Conservation (phyloP, 2,329 filamentous ascomycete genomes). For the Penicillium sp. region DNA sequence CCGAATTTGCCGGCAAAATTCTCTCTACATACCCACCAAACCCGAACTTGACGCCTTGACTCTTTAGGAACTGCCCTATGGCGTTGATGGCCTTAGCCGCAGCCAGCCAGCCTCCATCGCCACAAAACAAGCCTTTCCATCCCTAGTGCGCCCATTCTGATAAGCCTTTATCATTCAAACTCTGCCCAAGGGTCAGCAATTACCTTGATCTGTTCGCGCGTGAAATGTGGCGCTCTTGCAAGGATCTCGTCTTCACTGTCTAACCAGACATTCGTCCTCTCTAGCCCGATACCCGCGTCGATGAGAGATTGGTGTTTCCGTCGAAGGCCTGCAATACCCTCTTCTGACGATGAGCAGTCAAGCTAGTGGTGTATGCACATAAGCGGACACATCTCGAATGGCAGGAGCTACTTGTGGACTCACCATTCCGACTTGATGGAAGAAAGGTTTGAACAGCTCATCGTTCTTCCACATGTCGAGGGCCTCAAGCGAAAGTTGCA, state of each 20-base stretch:
- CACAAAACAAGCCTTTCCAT: conserved; percentile 45
- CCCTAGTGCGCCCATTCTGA: conserved; percentile 26
- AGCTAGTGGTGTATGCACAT: conserved; percentile 11
- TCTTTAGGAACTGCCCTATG: conserved; percentile 39
- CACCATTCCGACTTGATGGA: conserved; percentile 44
- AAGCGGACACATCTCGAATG: background rate
- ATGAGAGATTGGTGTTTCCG: conserved; percentile 36
- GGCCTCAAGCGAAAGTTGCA: conserved; percentile 22
- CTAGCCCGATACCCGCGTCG: conserved; percentile 27
- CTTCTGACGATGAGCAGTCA: conserved; percentile 32
- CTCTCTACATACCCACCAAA: conserved; percentile 32
- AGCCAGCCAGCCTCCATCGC: conserved; percentile 47
- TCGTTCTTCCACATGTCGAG: conserved; percentile 44
- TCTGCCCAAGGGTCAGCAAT: too few relatives aligned
- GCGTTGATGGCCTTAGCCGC: conserved; percentile 47
- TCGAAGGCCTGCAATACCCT: conserved; percentile 32
- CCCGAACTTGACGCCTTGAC: conserved; percentile 40
- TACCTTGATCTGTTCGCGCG: conserved; percentile 40
- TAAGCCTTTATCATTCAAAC: background rate
- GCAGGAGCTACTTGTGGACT: background rate
- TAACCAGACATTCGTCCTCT: conserved; percentile 41
- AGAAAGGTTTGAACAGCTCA: conserved; percentile 43
- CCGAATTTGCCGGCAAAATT: background rate
- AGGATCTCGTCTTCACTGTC: conserved; percentile 45
- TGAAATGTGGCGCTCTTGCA: conserved; percentile 38